A percentile compares a stretch with the other conserved stretches of the same genome.
phyloP scores from a whole-genome alignment of 768 basidiomycete genomes.

The Floccularia luteovirens region DNA sequence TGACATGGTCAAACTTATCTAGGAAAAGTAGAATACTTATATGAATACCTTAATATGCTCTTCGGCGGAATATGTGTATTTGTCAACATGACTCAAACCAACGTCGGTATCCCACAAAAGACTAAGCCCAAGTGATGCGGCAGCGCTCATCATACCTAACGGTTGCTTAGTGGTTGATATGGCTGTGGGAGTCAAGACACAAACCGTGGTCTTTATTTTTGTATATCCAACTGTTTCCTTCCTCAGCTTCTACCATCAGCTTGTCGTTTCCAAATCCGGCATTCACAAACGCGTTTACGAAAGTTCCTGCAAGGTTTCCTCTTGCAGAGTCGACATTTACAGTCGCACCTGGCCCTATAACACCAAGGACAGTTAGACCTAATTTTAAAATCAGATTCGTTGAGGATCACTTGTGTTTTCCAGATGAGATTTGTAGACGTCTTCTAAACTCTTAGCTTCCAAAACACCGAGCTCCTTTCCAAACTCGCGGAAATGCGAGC shows the following conservation, averaged over 20 bases:
- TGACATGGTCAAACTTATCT: neutral
- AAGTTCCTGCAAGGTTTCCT: conserved; percentile 92
- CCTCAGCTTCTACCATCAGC: conserved; percentile 93
- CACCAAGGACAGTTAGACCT: neutral
- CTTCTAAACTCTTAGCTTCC: conserved; percentile 89
- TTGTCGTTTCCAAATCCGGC: conserved; percentile 99
- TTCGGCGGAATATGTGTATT: conserved; percentile 93
- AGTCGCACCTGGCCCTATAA: conserved; percentile 53
- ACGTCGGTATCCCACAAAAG: conserved; percentile 95
- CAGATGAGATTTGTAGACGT: conserved; percentile 95
- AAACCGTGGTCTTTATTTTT: conserved; percentile 98
- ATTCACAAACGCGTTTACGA: conserved; percentile 98
- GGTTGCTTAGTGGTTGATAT: neutral
- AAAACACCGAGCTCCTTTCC: conserved; percentile 89
- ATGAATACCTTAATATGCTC: conserved; percentile 82
- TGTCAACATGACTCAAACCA: conserved; percentile 92
- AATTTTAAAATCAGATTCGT: neutral
- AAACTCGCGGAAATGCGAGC: conserved; percentile 79
- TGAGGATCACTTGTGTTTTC: conserved; percentile 69
- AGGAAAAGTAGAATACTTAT: neutral
- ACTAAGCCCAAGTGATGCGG: conserved; percentile 89
- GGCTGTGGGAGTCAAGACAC: conserved; percentile 11
- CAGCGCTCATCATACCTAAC: conserved; percentile 90
- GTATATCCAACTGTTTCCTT: conserved; percentile 98
- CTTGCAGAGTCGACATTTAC: conserved; percentile 88